phyloP scores from a whole-genome alignment of 805 yeast species.

The Ascoidea tarda region DNA sequence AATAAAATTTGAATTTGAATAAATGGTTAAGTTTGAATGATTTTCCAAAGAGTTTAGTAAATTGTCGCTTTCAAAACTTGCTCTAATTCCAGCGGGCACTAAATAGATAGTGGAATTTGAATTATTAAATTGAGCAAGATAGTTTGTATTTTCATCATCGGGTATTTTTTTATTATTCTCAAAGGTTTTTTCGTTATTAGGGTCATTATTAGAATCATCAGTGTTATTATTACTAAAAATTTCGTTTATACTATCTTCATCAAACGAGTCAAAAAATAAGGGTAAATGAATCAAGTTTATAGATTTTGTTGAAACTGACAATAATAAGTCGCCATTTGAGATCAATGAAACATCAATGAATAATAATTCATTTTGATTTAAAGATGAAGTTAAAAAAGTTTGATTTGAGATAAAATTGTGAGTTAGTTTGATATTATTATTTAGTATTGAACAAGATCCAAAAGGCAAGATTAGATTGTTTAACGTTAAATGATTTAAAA shows the following conservation, averaged over 20 bases:
- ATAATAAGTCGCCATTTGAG: conserved; percentile 27
- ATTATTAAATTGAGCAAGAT: conserved; percentile 10
- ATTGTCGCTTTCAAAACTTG: conserved; percentile 23
- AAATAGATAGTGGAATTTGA: conserved; percentile 28
- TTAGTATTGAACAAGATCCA: conserved; percentile 24
- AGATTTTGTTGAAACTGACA: conserved; percentile 20
- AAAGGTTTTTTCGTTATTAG: conserved; percentile 3
- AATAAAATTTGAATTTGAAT: not conserved
- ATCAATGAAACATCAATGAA: conserved; percentile 34
- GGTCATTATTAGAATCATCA: conserved; percentile 12
- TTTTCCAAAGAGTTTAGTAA: conserved; percentile 21
- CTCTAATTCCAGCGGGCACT: conserved; percentile 43
- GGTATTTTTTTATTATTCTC: no score
- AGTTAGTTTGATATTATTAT: conserved; percentile 1
- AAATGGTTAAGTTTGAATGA: no score
- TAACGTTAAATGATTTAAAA: conserved; percentile 20
- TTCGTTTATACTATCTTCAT: no score
- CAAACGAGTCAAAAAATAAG: not conserved
- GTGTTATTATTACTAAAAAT: conserved; percentile 2
- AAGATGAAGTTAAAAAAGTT: not conserved
- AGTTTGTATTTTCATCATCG: no score
- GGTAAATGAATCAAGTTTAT: conserved; percentile 21
- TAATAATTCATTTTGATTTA: conserved; percentile 17
- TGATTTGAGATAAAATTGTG: not conserved
- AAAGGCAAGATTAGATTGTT: conserved; percentile 29